A percentile compares a stretch with the other conserved stretches of the same genome.
phyloP scores from a whole-genome alignment of 495 filamentous ascomycete genomes.

The Podospora comata region DNA sequence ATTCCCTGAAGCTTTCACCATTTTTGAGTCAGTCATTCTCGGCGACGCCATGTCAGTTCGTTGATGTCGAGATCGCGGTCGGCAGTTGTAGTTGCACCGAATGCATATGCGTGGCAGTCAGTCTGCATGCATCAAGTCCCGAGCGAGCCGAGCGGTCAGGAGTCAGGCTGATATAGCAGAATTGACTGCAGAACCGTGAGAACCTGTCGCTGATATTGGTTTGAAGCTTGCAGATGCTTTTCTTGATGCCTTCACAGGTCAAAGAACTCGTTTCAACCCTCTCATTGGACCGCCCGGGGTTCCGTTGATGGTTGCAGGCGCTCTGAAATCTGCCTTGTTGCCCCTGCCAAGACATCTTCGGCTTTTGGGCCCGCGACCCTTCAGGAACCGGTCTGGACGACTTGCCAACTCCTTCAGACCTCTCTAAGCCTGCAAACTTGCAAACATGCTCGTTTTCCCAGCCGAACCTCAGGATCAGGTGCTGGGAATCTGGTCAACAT shows the following conservation, averaged over 20 bases:
- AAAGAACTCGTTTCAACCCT: neutral
- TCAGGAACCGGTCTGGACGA: neutral
- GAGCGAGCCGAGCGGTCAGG: neutral
- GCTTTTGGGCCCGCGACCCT: neutral
- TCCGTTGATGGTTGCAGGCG: neutral
- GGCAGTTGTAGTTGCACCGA: neutral
- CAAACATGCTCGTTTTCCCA: neutral
- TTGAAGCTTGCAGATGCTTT: neutral
- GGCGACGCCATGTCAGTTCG: neutral
- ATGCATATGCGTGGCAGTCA: neutral
- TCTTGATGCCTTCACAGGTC: neutral
- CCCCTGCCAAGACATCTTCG: constrained; percentile 4
- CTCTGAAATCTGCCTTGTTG: neutral
- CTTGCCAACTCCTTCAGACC: neutral
- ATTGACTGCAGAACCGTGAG: neutral
- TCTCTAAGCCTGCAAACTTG: neutral
- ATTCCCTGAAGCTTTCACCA: neutral
- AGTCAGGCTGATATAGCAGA: constrained; percentile 3
- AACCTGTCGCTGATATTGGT: neutral
- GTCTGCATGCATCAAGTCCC: neutral
- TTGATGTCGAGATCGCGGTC: neutral
- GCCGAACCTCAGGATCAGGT: neutral
- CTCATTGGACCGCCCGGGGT: neutral
- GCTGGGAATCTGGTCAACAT: neutral
- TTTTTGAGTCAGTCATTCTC: neutral